Base-by-base conservation (phyloP, 495 filamentous ascomycete genomes). In the Penicillium parvum region DNA sequence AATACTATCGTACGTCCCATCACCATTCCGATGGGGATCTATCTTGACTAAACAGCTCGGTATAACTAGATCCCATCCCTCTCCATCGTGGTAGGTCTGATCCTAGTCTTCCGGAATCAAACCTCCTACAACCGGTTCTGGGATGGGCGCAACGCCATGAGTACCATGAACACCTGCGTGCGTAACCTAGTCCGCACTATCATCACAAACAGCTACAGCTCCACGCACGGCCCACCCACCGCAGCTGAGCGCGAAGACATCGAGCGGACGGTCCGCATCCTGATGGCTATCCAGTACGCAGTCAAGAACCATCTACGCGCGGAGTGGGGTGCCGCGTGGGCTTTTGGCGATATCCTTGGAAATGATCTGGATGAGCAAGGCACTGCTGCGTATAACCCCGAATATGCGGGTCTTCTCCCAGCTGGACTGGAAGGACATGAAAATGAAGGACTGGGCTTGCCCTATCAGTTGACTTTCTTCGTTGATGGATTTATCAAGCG, bases 101-200 rank as follows among this genome's bases (percentile, higher is more conserved):
- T 89, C 81, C 82, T 89, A 23, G 85, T 89, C 30, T 88, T 88
- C 70, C 78, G 85, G 10, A 87, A 89, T 48, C 70, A 75, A 50
- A 84, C 82, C 25, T 79, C 74, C 41, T 86, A 85, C 63, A 84
- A 84, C 44, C 71, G 83, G 3, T 86, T 85, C 64, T 86, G 83
- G 83, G 78, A 81, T 21, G 83, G 83, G 12, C 75, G 80, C 22
- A 80, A 78, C 37, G 66, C 74, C 17, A 68, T 85, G 40, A 78
- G 71, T 17, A 68, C 71, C 0, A 66, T 85, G 30, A 72, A 71
- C 40, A 83, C 81, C 20, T 69, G 64, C 23, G 68, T 85, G 14
- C 77, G 83, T 32, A 85, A 86, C 53, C 70, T 86, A 1, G 72
- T 76, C 3, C 71, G 83, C 25, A 74, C 68, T 3, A 83, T 82